phyloP scores from a whole-genome alignment of 73 alveolate species.

The Paramecium caudatum region DNA sequence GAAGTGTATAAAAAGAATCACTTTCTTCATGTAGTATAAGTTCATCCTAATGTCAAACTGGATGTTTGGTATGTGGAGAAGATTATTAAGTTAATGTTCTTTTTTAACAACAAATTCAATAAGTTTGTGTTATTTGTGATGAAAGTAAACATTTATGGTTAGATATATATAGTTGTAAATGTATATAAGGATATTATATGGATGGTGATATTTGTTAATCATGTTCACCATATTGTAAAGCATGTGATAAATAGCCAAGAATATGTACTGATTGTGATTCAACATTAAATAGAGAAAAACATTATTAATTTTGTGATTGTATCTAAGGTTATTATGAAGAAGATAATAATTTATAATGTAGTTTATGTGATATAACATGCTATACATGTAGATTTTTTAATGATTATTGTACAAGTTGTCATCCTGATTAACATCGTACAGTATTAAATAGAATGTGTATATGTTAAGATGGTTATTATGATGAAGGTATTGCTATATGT shows the following conservation, averaged over 20 bases:
- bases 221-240: slow-evolving; percentile 19
- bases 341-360: neutral
- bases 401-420: slow-evolving; percentile 36
- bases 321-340: slow-evolving; percentile 7
- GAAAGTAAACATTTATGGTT: slow-evolving; percentile 9
- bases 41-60: neutral
- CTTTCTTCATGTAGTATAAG: neutral
- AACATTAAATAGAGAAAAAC: slow-evolving; percentile 4
- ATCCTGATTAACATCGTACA: slow-evolving; percentile 19
- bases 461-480: slow-evolving; percentile 57
- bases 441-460: neutral
- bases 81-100: neutral
- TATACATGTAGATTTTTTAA: neutral
- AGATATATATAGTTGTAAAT: slow-evolving; percentile 11
- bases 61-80: slow-evolving; percentile 11
- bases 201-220: slow-evolving; percentile 1
- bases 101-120: neutral
- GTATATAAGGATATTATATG: slow-evolving; percentile 24
- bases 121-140: neutral
- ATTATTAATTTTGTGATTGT: slow-evolving; percentile 29
- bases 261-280: slow-evolving; percentile 30
- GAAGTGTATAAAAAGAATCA: too few relatives aligned
- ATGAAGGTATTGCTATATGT: slow-evolving; percentile 3
- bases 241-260: neutral
- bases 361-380: slow-evolving; percentile 1